A percentile compares a stretch with the other conserved stretches of the same genome.
Conservation (phyloP, 2,329 filamentous ascomycete genomes). For the Penicillium sp. region DNA sequence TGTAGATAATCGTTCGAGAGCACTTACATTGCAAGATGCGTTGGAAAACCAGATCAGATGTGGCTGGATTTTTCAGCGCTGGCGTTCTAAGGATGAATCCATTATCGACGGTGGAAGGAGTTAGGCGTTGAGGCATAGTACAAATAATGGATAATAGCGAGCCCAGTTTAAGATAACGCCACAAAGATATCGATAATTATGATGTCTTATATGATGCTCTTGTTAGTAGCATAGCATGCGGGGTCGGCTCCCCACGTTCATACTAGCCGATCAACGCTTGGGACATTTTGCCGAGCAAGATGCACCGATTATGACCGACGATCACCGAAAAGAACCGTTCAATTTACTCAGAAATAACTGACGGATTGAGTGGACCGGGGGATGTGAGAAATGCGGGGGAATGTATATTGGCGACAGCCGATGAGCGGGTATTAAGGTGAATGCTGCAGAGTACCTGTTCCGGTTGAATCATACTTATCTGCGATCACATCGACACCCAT, state of each 20-base stretch:
- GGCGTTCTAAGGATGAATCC: constrained; percentile 29
- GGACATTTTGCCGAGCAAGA: constrained; percentile 18
- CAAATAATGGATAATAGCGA: neutral
- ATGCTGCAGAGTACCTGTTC: neutral
- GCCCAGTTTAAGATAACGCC: neutral
- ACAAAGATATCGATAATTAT: neutral
- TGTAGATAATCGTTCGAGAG: too few species aligned
- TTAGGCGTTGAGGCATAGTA: constrained; percentile 14
- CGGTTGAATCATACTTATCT: neutral
- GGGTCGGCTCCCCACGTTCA: constrained; percentile 11
- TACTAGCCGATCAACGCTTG: neutral
- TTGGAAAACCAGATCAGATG: constrained; percentile 27
- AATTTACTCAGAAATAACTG: neutral
- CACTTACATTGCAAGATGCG: constrained; percentile 26
- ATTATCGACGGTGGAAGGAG: constrained; percentile 25
- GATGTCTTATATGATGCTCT: neutral
- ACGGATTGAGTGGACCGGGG: neutral
- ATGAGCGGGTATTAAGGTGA: constrained; percentile 10
- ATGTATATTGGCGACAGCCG: constrained; percentile 8
- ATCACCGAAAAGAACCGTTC: constrained; percentile 11
- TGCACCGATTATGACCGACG: constrained; percentile 23
- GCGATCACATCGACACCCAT: neutral
- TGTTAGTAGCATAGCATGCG: constrained; percentile 6
- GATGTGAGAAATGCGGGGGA: constrained; percentile 12
- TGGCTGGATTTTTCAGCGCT: constrained; percentile 29